These are phyloP conservation scores for Myxozyma udenii DNA, from an alignment of 805 yeast genomes.

Conservation along the genomic window DNA sequence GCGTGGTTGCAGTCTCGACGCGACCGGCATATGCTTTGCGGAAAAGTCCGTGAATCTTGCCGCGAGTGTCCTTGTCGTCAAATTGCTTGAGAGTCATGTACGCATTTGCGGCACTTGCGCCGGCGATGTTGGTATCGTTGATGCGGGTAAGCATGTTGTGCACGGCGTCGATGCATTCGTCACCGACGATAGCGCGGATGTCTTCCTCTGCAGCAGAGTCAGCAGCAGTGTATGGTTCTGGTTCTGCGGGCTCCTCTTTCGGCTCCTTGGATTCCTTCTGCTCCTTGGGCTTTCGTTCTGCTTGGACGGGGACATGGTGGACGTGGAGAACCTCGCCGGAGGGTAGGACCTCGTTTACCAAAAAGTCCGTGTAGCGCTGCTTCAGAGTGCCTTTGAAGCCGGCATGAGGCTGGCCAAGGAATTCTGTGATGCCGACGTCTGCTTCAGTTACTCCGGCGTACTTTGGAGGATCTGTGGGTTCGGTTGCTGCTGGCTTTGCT, in stretches of 20 bases:
- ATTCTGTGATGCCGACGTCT: slow-evolving; percentile 87
- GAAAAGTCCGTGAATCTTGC: slow-evolving; percentile 71
- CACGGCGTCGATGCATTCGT: slow-evolving; percentile 49
- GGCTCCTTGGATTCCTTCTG: slow-evolving; percentile 44
- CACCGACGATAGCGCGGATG: slow-evolving; percentile 57
- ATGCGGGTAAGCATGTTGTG: slow-evolving; percentile 1
- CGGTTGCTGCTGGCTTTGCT: too few relatives aligned
- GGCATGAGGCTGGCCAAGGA: slow-evolving; percentile 43
- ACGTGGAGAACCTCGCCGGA: slow-evolving; percentile 72
- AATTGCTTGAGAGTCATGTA: slow-evolving; percentile 58
- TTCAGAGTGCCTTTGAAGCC: slow-evolving; percentile 82
- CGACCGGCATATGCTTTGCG: slow-evolving; percentile 70
- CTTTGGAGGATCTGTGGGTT: too few relatives aligned
- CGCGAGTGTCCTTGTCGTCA: slow-evolving; percentile 69
- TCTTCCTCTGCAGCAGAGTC: slow-evolving; percentile 47
- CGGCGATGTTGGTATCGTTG: neutral
- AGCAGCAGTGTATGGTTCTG: slow-evolving; percentile 29
- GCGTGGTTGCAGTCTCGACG: slow-evolving; percentile 76
- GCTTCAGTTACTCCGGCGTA: slow-evolving; percentile 44
- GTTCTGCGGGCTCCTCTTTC: slow-evolving; percentile 34
- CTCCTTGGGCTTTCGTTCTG: slow-evolving; percentile 43
- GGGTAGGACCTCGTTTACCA: slow-evolving; percentile 80
- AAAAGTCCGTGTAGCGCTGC: slow-evolving; percentile 79
- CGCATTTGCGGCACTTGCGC: neutral
- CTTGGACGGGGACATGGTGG: slow-evolving; percentile 64